Evolutionary conservation across 2,329 filamentous ascomycete genomes (phyloP), one percentile per base, ranked within the genome.

Genomic region (Ophiosphaerella korrae): DNA sequence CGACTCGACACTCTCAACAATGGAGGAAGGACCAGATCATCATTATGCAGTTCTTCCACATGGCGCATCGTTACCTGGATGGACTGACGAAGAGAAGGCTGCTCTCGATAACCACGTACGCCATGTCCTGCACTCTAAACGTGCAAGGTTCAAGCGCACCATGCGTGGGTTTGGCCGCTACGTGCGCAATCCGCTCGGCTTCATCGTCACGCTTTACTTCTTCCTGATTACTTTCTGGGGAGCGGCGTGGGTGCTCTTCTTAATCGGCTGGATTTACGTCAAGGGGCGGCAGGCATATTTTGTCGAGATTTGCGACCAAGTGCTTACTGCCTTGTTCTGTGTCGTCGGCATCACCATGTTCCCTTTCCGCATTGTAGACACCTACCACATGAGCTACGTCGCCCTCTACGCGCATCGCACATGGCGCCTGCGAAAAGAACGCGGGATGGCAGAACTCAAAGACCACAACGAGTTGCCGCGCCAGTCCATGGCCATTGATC

Each of bases 181-280:
- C 62, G 81, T 92, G 11, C 82, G 82, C 35, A 68, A 63, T 80
- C 82, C 91, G 0, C 81, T 95, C 12, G 91, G 90, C 1, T 90
- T 94, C 65, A 82, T 92, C 52, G 88, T 96, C 43, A 92, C 90
- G 0, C 74, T 95, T 2, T 96, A 96, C 72, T 90, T 90, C n/a
- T 87, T 84, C 7, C 78, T 93, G n/a, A 91, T 95, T 58, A 94
- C 90, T 0, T 81, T 92, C 1, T 95, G 94, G 68, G 90, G 90
- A 63, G 79, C 92, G 14, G 89, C 89, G 0, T 95, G 90, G 90
- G 90, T 95, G 1, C 82, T 95, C 16, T 94, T 93, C 74, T 78
- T 95, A 42, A 96, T 96, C 67, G 89, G 84, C 34, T 95, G 90
- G 90, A 90, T 94, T 64, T 91, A 90, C 57, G 87, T 92, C 14